Evolutionary conservation across 2,329 filamentous ascomycete species (phyloP), one percentile per base, ranked within the genome.

Genomic region (Penicillium hordei): DNA sequence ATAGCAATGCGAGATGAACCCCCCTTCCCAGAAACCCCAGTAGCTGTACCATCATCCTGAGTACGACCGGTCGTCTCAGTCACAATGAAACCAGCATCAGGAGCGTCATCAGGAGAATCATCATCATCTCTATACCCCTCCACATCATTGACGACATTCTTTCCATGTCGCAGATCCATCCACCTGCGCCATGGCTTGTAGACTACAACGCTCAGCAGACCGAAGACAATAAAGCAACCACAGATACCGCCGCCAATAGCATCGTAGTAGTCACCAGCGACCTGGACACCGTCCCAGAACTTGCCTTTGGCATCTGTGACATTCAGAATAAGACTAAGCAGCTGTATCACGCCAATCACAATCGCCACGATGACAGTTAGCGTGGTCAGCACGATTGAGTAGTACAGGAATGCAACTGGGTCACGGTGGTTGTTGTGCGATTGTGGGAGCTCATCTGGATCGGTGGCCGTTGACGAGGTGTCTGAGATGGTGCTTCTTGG

Each of bases 281-380:
- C 83, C 49, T 86, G 83, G 0, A 97, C 89, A 0, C 92, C 93
- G 52, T 96, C 87, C 94, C 94, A 97, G 74, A 97, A 97, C n/a
- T 74, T 75, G 0, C 91, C 92, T 17, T 82, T 76, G 0, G 90
- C 89, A 52, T 89, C 81, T 0, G 89, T 88, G 0, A 93, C 87
- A 67, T 93, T 91, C 53, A 90, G 79, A 2, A 91, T 81, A 10
- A 97, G 80, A 2, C 87, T 91, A 12, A 97, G 79, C 0, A 96
- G 78, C 73, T 99, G 94, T 25, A 97, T 83, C 17, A 89, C 80
- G 23, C 93, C 93, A 65, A 97, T 96, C 29, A 94, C 88, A 3
- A 91, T 84, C 1, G 92, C 91, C 0, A 96, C 91, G 5, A 89
- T 77, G 25, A 96, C 89, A 0, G 92, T 97, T 51, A 96, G 85